Conservation (phyloP, 2,329 filamentous ascomycete species). For the Coleophoma crateriformis region DNA sequence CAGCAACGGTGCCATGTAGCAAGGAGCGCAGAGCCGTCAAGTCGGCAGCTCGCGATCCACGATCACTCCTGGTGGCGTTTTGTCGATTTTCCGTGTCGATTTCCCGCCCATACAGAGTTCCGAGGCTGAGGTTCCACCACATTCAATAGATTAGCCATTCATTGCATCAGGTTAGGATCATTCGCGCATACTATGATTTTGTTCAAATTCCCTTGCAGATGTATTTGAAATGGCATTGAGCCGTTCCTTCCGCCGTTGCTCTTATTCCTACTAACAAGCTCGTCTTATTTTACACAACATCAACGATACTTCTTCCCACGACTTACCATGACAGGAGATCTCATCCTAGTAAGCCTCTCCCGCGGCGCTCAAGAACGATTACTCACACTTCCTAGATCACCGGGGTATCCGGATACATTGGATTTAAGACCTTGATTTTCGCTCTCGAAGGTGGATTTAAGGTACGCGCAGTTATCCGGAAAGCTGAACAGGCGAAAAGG, state of each 20-base stretch:
- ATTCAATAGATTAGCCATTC: too few species aligned
- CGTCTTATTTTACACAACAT: slow-evolving; percentile 2
- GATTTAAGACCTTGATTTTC: slow-evolving; percentile 5
- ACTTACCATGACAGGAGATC: slow-evolving; percentile 10
- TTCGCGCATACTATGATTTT: neutral
- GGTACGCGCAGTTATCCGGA: slow-evolving; percentile 13
- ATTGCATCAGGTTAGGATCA: too few species aligned
- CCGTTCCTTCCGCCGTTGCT: too few species aligned
- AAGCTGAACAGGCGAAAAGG: slow-evolving; percentile 7
- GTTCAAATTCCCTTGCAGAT: slow-evolving; percentile 7
- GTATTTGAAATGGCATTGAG: slow-evolving; percentile 9
- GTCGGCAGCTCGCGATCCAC: slow-evolving; percentile 2
- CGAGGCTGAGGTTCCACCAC: neutral
- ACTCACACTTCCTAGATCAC: slow-evolving; percentile 5
- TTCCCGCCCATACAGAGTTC: slow-evolving; percentile 1
- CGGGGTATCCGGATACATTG: slow-evolving; percentile 4
- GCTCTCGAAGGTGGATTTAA: slow-evolving; percentile 12
- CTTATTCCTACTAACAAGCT: slow-evolving; percentile 1
- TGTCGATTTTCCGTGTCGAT: slow-evolving; percentile 12
- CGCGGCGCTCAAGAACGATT: slow-evolving; percentile 2
- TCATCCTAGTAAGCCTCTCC: slow-evolving; percentile 3
- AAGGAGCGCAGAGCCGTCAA: neutral
- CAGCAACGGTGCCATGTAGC: too few species aligned
- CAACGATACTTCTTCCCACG: slow-evolving; percentile 2
- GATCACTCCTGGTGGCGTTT: slow-evolving; percentile 6